A percentile compares a stretch with the other conserved stretches of the same genome.
Conservation (phyloP, 306 rosid species). For the Senna tora region DNA sequence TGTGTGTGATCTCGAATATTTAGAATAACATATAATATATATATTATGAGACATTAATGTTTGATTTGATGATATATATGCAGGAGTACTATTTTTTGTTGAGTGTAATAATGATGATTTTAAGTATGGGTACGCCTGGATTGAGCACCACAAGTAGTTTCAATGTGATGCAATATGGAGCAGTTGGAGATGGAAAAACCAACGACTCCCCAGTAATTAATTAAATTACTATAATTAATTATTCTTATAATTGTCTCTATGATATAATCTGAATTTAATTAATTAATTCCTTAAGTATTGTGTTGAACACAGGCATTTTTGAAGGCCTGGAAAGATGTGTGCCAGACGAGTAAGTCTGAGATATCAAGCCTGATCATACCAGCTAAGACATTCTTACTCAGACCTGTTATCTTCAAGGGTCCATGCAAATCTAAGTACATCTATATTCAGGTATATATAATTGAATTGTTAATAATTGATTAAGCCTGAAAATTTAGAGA, state of each 20-base stretch:
- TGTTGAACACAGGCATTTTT: slow-evolving; percentile 42
- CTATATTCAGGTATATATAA: slow-evolving; percentile 41
- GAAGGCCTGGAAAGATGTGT: slow-evolving; percentile 49
- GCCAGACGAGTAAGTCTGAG: slow-evolving; percentile 41
- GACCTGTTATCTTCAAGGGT: slow-evolving; percentile 44
- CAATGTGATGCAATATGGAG: slow-evolving; percentile 55
- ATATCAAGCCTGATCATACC: slow-evolving; percentile 41
- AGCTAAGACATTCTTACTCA: slow-evolving; percentile 46
- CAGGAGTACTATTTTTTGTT: slow-evolving; percentile 46
- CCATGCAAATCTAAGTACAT: slow-evolving; percentile 51
- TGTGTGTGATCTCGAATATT: no score
- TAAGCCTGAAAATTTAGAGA: no score
- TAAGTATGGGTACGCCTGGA: slow-evolving; percentile 38
- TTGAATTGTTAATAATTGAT: no score
- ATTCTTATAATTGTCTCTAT: no score
- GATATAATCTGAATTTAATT: no score
- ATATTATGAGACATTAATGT: no score
- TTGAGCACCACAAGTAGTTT: slow-evolving; percentile 47
- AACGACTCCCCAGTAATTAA: slow-evolving; percentile 53
- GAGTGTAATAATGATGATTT: slow-evolving; percentile 15
- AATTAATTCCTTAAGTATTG: no score
- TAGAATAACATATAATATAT: no score
- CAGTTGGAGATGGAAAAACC: slow-evolving; percentile 53
- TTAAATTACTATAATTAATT: no score
- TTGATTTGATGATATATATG: not conserved